Percentiles rank a stretch among this genome's conserved stretches.
phyloP scores from a whole-genome alignment of 129 eudicot genomes.

The Oenanthe sinensis region DNA sequence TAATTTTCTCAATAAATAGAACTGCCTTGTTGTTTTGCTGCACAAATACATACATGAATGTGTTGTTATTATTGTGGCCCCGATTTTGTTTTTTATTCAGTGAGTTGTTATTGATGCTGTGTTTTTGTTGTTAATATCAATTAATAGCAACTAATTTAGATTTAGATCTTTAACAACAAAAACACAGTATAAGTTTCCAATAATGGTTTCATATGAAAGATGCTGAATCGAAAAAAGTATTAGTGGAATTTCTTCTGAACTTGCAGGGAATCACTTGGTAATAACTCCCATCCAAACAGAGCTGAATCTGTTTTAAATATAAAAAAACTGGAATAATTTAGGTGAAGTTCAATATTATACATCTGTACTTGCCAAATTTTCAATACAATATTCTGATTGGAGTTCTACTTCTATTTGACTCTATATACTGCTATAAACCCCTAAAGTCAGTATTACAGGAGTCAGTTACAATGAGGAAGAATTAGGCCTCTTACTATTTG shows the following conservation, averaged over 20 bases:
- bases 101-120: neutral
- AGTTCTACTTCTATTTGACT: neutral
- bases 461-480: slow-evolving; percentile 2
- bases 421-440: neutral
- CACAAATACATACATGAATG: neutral
- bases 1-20: neutral
- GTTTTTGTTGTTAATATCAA: neutral
- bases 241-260: neutral
- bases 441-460: neutral
- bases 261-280: neutral
- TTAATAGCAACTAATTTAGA: too few relatives aligned
- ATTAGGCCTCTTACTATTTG: neutral
- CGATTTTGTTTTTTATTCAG: neutral
- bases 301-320: neutral
- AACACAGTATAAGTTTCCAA: neutral
- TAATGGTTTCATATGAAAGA: neutral
- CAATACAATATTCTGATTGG: neutral
- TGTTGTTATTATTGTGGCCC: neutral
- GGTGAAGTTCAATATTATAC: neutral
- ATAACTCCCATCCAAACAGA: neutral
- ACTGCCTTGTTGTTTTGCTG: neutral
- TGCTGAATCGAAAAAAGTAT: neutral
- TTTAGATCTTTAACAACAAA: too few relatives aligned
- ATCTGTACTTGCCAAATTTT: neutral
- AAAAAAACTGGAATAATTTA: neutral